Evolutionary conservation across 345 rosid genomes (phyloP).

Genomic region (Murraya paniculata): DNA sequence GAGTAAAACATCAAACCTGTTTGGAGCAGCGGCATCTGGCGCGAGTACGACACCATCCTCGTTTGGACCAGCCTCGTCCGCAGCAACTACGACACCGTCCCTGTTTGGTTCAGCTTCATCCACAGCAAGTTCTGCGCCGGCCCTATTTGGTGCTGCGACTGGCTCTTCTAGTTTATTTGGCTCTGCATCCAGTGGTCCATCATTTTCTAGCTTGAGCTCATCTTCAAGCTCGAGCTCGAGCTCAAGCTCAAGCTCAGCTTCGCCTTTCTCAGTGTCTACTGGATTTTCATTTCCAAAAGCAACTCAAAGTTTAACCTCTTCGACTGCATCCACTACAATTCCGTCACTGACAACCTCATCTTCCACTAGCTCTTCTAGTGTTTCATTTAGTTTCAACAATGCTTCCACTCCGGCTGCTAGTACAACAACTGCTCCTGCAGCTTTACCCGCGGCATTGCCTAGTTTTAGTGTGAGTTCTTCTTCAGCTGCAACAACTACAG

Average conservation of each 20-base stretch:
- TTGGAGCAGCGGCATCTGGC: constrained; percentile 16
- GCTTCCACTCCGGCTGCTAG: constrained; percentile 46
- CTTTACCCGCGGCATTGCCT: constrained; percentile 45
- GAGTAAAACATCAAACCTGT: constrained; percentile 13
- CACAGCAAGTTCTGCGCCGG: constrained; percentile 6
- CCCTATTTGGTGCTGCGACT: constrained; percentile 22
- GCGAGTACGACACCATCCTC: not conserved
- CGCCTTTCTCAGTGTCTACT: constrained; percentile 39
- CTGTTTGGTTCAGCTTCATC: constrained; percentile 35
- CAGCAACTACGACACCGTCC: constrained; percentile 13
- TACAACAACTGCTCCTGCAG: constrained; percentile 38
- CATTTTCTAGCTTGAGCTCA: constrained; percentile 20
- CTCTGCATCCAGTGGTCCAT: constrained; percentile 26
- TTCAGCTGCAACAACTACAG: constrained; percentile 26
- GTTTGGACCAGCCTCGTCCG: constrained; percentile 22
- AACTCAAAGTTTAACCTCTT: constrained; percentile 23
- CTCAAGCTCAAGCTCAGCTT: constrained; percentile 22
- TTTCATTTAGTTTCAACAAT: constrained; percentile 44
- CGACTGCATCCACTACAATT: constrained; percentile 27
- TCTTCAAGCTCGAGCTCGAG: constrained; percentile 9
- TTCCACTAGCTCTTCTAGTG: constrained; percentile 32
- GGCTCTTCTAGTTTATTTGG: constrained; percentile 10
- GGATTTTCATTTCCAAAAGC: constrained; percentile 43
- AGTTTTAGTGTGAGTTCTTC: constrained; percentile 37
- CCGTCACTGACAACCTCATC: constrained; percentile 31